Percentiles rank a stretch among this genome's conserved stretches.
Evolutionary conservation across 1,139 yeast genomes (phyloP).

Genomic region (Yarrowia galli): DNA sequence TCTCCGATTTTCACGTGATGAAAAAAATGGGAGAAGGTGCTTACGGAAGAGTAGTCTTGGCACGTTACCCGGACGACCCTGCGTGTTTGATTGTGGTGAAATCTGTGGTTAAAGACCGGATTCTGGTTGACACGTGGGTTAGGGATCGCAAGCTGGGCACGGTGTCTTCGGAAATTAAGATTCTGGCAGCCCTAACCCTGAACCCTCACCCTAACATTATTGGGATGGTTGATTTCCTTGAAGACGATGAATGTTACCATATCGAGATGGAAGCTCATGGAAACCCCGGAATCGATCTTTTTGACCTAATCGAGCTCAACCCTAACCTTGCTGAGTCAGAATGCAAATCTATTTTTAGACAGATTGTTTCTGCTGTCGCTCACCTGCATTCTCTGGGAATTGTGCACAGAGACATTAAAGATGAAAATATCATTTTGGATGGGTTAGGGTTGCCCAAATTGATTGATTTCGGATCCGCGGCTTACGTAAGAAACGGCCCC

Average conservation of each 20-base stretch:
- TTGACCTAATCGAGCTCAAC: constrained; percentile 87
- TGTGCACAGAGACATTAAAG: constrained; percentile 93
- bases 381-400: constrained; percentile 87
- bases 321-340: constrained; percentile 79
- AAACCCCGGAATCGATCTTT: constrained; percentile 84
- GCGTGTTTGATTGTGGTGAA: constrained; percentile 77
- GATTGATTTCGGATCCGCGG: constrained; percentile 96
- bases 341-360: constrained; percentile 77
- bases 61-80: constrained; percentile 69
- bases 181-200: constrained; percentile 73
- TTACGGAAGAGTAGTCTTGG: constrained; percentile 88
- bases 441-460: constrained; percentile 62
- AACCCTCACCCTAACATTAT: constrained; percentile 88
- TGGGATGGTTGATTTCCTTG: constrained; percentile 86
- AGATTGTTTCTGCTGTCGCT: constrained; percentile 75
- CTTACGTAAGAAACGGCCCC: constrained; percentile 88
- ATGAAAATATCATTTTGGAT: constrained; percentile 91
- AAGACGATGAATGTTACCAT: constrained; percentile 86
- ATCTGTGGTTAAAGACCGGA: constrained; percentile 89
- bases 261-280: constrained; percentile 93
- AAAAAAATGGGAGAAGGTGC: constrained; percentile 96
- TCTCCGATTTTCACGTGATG: constrained; percentile 71
- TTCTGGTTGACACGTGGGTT: constrained; percentile 96
- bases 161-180: constrained; percentile 92
- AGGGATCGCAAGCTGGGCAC: constrained; percentile 90